Base-by-base conservation (phyloP, 2,329 filamentous ascomycete species). In the Fusarium sp. region DNA sequence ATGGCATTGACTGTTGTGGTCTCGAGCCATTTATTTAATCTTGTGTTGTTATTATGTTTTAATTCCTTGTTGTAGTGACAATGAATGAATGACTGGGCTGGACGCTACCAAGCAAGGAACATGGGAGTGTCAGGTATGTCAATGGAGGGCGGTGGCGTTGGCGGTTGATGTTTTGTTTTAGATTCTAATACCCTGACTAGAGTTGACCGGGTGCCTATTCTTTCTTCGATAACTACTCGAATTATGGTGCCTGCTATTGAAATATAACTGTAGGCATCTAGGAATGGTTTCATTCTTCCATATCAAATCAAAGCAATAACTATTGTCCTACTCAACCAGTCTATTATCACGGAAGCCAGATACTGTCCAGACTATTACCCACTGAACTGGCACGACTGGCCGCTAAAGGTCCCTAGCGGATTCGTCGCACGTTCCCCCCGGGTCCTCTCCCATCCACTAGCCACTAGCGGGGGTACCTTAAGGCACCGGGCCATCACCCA, bases 91-190 rank as follows among this genome's bases (percentile, higher is more conserved):
- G 28, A 31, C 28, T 31, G 28, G 28, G 42, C 45, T 44, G 38
- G 36, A 49, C 36, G 45, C 46, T 57, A 42, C 36, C 42, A 36
- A 34, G 43, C 46, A n/a, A 28, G 19, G 24, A 54, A 65, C 42
- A 19, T 47, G 31, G 34, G 42, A 54, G 45, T 67, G 54, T 68
- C 65, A 66, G 65, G 60, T 55, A 60, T 60, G 59, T 42, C 47
- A 45, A 49, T 21, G 33, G 47, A 60, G 33, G 39, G 52, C 62
- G 52, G 66, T 69, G 66, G 62, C 66, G 56, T 45, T 53, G 65
- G 31, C 45, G 40, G 56, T n/a, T 50, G 52, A 52, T 69, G 52
- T 67, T 67, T 69, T 70, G 67, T 67, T 67, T 70, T 59, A 67
- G 67, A 53, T 58, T 49, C 38, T 19, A 15, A 59, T 14, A 59